Base-by-base conservation (phyloP, 331 rosid species). In the Spiraea crenata region DNA sequence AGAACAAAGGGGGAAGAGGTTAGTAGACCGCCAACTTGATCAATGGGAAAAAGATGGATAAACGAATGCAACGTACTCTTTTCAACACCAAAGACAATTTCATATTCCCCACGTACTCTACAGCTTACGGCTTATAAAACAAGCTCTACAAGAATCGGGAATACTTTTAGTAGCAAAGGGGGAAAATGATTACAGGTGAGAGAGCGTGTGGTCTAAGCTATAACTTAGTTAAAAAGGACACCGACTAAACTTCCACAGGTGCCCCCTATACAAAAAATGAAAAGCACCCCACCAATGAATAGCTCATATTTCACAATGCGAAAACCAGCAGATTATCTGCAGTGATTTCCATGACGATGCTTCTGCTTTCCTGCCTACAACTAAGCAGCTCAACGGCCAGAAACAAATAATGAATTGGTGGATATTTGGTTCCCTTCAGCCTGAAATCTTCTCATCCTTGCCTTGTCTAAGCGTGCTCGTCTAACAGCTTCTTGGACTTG, bases 401-500 rank as follows among this genome's bases (percentile, higher is more conserved):
- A 91, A 78, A 91, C 91, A 83, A 86, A 84, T 81, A 95, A 86
- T 75, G 97, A 89, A 91, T 88, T 89, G 76, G 82, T 81, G 55
- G 82, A 73, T 71, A 85, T 74, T 85, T 86, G 95, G 81, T 84
- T 89, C 77, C 90, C 89, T 47, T 95, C 99, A 35, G 79, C 92
- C 76, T 91, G 96, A 74, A 80, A 80, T 76, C 85, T 91, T 76
- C 91, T 76, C 75, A 80, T 77, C 81, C 86, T 91, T 12, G 97
- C 99, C 84, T 91, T 93, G 89, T 89, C 97, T 2, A 90, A 70
- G 4, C 95, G 96, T 3, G 97, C 88, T 76, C 96, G 85, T 86
- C 98, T 79, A 73, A 85, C 96, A 4, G 92, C 99, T 83, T 95
- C 99, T 73, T 95, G 99, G 75, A 95, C 91, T 31, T 95, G 99